Evolutionary conservation across 176 grass and related monocot species (phyloP).

Genomic region (Eragrostis nindensis): DNA sequence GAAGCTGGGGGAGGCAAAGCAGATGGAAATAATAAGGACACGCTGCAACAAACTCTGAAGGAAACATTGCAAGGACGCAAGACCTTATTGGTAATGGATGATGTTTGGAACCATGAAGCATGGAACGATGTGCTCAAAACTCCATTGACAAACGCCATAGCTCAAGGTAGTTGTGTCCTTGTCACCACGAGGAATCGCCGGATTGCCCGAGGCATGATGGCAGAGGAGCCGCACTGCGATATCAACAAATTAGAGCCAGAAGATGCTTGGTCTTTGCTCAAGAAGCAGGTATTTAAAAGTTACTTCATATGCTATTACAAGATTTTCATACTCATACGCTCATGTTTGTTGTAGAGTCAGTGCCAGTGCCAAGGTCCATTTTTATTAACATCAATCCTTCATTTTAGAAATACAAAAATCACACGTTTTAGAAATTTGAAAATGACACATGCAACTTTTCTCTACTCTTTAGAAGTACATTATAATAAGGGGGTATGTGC

Average conservation of each 20-base stretch:
- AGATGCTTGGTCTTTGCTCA: constrained; percentile 30
- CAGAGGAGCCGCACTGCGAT: not conserved
- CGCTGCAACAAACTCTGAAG: not conserved
- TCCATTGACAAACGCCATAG: not conserved
- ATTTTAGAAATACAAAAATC: too few relatives aligned
- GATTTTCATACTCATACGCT: too few relatives aligned
- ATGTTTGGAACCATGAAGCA: not conserved
- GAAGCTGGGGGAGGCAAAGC: not conserved
- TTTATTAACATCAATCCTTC: too few relatives aligned
- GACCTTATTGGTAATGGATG: constrained; percentile 15
- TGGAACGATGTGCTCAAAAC: not conserved
- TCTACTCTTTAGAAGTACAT: too few relatives aligned
- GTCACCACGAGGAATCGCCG: constrained; percentile 17
- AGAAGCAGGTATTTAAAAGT: not conserved
- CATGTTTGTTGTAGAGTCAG: too few relatives aligned
- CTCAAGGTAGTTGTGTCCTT: not conserved
- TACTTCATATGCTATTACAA: not conserved
- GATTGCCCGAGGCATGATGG: not conserved
- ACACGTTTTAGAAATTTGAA: too few relatives aligned
- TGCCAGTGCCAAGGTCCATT: too few relatives aligned
- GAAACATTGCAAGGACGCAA: not conserved
- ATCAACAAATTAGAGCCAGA: not conserved
- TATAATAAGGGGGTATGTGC: too few relatives aligned
- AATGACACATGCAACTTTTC: too few relatives aligned
- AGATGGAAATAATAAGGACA: rapidly evolving